phyloP scores from a whole-genome alignment of 2,329 filamentous ascomycete genomes.

The Exophiala sp. region DNA sequence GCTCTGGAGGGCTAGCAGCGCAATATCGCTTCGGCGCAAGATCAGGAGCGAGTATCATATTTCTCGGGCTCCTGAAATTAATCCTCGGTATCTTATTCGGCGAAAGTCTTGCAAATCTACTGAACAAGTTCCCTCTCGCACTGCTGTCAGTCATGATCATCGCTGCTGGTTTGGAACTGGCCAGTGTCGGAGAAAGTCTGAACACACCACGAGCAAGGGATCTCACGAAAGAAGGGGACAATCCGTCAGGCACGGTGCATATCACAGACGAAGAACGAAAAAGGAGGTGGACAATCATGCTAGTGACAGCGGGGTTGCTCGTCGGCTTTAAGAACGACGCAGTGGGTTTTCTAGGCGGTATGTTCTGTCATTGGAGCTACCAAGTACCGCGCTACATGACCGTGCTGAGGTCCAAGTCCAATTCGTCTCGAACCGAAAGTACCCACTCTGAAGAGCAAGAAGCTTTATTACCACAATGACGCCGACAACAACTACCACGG shows the following conservation, averaged over 20 bases:
- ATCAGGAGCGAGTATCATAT: constrained; percentile 76
- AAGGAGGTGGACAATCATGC: constrained; percentile 83
- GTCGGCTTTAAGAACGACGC: constrained; percentile 88
- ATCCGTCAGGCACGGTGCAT: background rate
- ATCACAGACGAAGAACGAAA: constrained; percentile 53
- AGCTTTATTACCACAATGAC: constrained; percentile 16
- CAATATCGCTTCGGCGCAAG: constrained; percentile 90
- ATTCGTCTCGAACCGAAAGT: background rate
- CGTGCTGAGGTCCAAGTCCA: background rate
- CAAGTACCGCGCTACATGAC: constrained; percentile 33
- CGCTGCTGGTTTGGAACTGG: constrained; percentile 81
- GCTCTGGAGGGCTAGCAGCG: constrained; percentile 82
- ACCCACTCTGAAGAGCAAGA: constrained; percentile 11
- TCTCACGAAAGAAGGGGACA: constrained; percentile 42
- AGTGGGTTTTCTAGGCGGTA: constrained; percentile 77
- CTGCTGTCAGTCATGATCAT: constrained; percentile 85
- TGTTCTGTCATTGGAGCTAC: constrained; percentile 73
- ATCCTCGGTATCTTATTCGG: constrained; percentile 72
- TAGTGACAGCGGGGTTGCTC: constrained; percentile 77
- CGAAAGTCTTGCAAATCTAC: constrained; percentile 65
- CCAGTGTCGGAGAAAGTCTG: constrained; percentile 77
- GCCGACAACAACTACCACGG: constrained; percentile 20
- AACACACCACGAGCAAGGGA: constrained; percentile 68
- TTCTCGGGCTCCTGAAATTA: constrained; percentile 73
- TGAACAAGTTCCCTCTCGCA: constrained; percentile 69